Conservation (phyloP, 345 rosid genomes). For the Ricinus communis region DNA sequence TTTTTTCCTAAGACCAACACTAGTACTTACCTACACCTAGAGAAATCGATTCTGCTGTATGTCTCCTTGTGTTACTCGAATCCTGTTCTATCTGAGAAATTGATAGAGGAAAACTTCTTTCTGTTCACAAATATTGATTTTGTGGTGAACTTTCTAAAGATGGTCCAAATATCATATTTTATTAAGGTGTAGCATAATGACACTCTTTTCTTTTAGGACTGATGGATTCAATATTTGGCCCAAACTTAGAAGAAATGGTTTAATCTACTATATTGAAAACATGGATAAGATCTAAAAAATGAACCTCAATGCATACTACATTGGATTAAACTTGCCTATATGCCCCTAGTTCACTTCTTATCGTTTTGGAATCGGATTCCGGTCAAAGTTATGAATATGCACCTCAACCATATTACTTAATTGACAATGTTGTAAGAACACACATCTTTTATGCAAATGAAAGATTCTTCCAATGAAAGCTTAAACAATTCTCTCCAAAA, state of each 20-base stretch:
- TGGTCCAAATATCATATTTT: neutral
- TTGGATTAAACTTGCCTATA: neutral
- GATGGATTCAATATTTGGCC: neutral
- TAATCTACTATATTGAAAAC: neutral
- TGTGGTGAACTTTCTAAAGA: neutral
- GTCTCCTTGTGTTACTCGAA: neutral
- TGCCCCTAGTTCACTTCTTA: neutral
- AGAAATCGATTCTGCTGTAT: neutral
- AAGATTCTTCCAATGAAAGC: constrained; percentile 2
- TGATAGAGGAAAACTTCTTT: neutral
- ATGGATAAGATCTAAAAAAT: neutral
- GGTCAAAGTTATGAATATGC: neutral
- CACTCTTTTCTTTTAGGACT: neutral
- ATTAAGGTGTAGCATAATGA: neutral
- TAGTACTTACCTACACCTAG: neutral
- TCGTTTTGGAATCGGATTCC: neutral
- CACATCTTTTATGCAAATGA: neutral
- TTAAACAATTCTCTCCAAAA: constrained; percentile 10
- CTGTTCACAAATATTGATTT: neutral
- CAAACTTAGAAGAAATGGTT: neutral
- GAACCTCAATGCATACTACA: neutral
- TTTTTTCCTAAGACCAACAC: neutral
- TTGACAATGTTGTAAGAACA: neutral
- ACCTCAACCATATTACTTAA: neutral
- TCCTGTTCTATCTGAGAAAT: neutral